phyloP scores from a whole-genome alignment of 2,329 filamentous ascomycete genomes.

The Parascedosporium putredinis region DNA sequence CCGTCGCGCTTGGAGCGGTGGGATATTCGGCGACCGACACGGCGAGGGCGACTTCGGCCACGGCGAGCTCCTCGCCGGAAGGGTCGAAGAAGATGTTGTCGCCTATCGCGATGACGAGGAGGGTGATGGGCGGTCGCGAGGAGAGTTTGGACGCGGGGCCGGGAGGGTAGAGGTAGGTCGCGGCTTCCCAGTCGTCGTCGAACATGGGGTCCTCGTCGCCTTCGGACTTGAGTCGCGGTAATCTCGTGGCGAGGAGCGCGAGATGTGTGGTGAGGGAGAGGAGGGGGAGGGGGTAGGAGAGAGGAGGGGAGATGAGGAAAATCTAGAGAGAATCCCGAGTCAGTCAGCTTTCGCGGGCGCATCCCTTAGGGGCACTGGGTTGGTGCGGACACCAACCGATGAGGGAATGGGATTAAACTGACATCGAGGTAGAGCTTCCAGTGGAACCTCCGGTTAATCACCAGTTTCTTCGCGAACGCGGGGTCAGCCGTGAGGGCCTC shows the following conservation, averaged over 20 bases:
- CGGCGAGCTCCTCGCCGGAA: slow-evolving; percentile 79
- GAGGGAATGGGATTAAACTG: no score
- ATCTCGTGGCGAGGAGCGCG: slow-evolving; percentile 74
- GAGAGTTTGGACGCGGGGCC: slow-evolving; percentile 17
- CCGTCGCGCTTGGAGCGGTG: slow-evolving; percentile 11
- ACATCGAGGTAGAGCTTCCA: slow-evolving; percentile 96
- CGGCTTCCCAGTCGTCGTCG: slow-evolving; percentile 92
- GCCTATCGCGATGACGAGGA: slow-evolving; percentile 79
- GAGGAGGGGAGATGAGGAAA: slow-evolving; percentile 80
- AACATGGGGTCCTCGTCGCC: slow-evolving; percentile 94
- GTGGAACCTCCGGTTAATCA: slow-evolving; percentile 86
- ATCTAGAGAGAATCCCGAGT: no score
- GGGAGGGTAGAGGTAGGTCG: slow-evolving; percentile 64
- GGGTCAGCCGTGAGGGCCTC: slow-evolving; percentile 74
- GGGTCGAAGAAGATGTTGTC: slow-evolving; percentile 93
- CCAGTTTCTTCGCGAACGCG: slow-evolving; percentile 58
- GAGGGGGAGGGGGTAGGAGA: slow-evolving; percentile 86
- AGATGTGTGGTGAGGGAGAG: slow-evolving; percentile 90
- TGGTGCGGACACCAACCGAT: no score
- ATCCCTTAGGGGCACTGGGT: no score
- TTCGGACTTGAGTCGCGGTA: slow-evolving; percentile 79
- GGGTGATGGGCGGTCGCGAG: slow-evolving; percentile 68
- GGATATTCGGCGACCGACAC: slow-evolving; percentile 58
- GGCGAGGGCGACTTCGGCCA: slow-evolving; percentile 81
- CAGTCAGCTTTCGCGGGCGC: no score